Conservation (phyloP, 2,329 filamentous ascomycete genomes). For the Drechslerella dactyloides region DNA sequence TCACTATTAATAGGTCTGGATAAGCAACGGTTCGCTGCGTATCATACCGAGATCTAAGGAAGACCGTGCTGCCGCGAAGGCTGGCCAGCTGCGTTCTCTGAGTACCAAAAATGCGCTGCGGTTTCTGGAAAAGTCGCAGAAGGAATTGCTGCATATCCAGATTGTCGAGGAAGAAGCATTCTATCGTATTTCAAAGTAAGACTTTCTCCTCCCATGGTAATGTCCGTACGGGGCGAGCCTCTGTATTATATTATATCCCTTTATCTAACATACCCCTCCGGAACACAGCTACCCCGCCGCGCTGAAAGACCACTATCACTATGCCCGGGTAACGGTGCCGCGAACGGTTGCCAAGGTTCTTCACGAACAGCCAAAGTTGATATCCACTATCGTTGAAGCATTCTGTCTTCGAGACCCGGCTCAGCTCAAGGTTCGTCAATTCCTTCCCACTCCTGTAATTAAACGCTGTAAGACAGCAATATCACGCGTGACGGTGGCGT, state of each 20-base stretch:
- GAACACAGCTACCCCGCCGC: conserved; percentile 67
- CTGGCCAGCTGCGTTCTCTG: conserved; percentile 60
- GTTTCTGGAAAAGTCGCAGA: conserved; percentile 63
- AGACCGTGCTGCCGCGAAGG: conserved; percentile 45
- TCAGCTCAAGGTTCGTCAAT: conserved; percentile 64
- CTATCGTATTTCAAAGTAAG: conserved; percentile 67
- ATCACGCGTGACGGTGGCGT: conserved; percentile 15
- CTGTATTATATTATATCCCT: neutral
- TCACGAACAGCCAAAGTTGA: conserved; percentile 73
- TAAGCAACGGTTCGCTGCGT: conserved; percentile 75
- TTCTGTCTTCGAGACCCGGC: conserved; percentile 91
- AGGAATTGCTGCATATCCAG: conserved; percentile 71
- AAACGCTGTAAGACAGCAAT: conserved; percentile 8
- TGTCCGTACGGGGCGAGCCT: neutral
- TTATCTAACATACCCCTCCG: neutral
- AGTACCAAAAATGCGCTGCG: conserved; percentile 69
- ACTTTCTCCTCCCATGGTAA: conserved; percentile 1
- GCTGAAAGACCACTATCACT: conserved; percentile 73
- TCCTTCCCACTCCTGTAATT: conserved; percentile 21
- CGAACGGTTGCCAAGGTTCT: conserved; percentile 81
- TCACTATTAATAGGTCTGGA: conserved; percentile 70
- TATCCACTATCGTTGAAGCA: conserved; percentile 83
- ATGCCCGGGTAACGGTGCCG: conserved; percentile 75
- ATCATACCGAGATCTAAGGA: conserved; percentile 69
- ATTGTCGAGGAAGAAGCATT: conserved; percentile 88